Evolutionary conservation across 176 grass and related monocot genomes (phyloP).

Genomic region (barley (Hordeum vulgare)): DNA sequence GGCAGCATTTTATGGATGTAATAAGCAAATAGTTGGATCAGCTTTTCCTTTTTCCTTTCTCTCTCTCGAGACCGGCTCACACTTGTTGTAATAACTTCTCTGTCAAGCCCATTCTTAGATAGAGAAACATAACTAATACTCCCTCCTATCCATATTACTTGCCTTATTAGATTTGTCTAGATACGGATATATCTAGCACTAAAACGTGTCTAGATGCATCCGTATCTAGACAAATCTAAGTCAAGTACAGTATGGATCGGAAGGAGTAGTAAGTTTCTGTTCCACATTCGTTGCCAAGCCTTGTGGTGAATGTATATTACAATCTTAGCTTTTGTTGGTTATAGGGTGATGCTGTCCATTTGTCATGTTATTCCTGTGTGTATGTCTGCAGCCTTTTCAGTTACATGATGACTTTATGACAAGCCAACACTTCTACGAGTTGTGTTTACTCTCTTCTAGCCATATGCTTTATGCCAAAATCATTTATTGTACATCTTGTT

Average conservation of each 20-base stretch:
- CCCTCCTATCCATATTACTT: no score
- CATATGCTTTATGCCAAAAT: not conserved
- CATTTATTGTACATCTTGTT: not conserved
- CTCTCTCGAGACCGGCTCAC: not conserved
- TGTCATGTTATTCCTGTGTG: slow-evolving; percentile 5
- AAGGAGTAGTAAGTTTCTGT: not conserved
- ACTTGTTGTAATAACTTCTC: slow-evolving; percentile 6
- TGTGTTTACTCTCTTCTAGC: not conserved
- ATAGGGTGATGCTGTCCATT: not conserved
- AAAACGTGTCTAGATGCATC: no score
- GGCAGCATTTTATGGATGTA: not conserved
- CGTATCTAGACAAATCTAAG: no score
- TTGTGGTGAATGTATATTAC: not conserved
- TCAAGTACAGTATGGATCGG: no score
- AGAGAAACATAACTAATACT: not conserved
- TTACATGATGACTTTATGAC: not conserved
- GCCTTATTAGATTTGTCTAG: no score
- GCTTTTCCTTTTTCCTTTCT: not conserved
- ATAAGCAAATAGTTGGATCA: not conserved
- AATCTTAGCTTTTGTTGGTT: not conserved
- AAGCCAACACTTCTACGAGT: not conserved
- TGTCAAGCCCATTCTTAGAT: not conserved
- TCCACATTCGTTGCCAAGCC: not conserved
- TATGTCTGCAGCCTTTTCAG: not conserved
- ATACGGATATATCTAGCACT: no score